Base-by-base conservation (phyloP, 768 basidiomycete species). In the Filobasidium wieringae region DNA sequence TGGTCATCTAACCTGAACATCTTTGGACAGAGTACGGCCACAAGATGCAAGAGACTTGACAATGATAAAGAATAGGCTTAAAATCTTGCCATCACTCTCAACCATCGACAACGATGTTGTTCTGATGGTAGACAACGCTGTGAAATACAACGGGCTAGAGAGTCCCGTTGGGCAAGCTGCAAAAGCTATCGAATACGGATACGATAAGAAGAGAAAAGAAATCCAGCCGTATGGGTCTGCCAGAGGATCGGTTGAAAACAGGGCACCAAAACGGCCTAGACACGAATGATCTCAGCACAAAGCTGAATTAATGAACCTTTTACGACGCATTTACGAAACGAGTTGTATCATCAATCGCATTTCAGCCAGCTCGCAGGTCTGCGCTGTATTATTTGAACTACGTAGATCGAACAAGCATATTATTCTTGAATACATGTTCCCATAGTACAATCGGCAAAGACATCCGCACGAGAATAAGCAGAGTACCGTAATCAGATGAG, bases 41-140 rank as follows among this genome's bases (percentile, higher is more conserved):
- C 88, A 86, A 68, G 83, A 92, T 63, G 88, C 88, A 2, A 83
- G 93, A 41, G 93, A 97, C 74, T 76, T 97, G 55, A 76, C 78
- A 61, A 85, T 84, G 51, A 92, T 97, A 66, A 81, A 84, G 61
- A 89, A 58, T 24, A 37, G 15, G 31, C 65, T n/a, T 76, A 75
- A 32, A 89, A 90, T 76, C 85, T 84, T 72, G 92, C 92, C 71
- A 83, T 85, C 31, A 80, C 82, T 2, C 73, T 82, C 52, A 85
- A 87, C 82, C 2, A 84, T 93, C 66, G 85, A 88, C 68, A 85
- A 83, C 1, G 93, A 97, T 69, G 74, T 92, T 54, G 81, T 85
- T 41, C 79, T 92, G 40, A 93, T 97, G 90, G 74, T 88, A 58
- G 76, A 81, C 59, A 97, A 96, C 68, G 88, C 92, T 15, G 80